Evolutionary conservation across 192 early-diverging fungal species (phyloP).

Genomic region (Coemansia sp.): DNA sequence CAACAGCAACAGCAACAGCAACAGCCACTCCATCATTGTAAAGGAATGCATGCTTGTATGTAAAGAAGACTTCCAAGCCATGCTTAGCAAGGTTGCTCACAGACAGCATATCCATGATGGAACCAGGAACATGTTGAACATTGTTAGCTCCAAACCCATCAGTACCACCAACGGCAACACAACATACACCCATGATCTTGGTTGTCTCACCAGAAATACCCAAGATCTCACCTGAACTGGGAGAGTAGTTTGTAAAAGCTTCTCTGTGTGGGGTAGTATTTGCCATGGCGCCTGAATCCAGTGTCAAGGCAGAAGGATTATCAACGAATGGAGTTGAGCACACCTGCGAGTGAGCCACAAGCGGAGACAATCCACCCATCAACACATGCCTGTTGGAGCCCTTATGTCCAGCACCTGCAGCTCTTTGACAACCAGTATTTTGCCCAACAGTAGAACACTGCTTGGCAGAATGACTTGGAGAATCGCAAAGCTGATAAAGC

Average conservation of each 20-base stretch:
- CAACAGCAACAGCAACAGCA: too few species aligned
- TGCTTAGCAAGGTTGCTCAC: background rate
- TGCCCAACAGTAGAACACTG: background rate
- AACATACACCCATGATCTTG: background rate
- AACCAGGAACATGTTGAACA: constrained; percentile 1
- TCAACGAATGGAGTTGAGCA: background rate
- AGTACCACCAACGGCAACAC: background rate
- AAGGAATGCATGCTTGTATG: background rate
- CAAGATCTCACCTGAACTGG: constrained; percentile 1
- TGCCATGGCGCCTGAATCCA: constrained; percentile 1
- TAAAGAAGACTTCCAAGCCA: background rate
- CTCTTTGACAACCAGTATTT: too few species aligned
- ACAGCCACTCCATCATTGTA: background rate
- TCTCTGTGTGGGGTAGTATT: constrained; percentile 1
- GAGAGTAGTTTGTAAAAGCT: background rate
- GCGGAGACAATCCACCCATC: background rate
- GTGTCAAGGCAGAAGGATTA: background rate
- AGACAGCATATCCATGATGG: background rate
- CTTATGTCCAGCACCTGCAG: background rate
- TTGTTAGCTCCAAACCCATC: background rate
- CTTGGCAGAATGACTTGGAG: background rate
- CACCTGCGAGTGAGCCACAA: background rate
- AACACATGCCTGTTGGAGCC: background rate
- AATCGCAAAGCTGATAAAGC: background rate
- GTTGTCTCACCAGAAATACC: constrained; percentile 2